phyloP scores from a whole-genome alignment of 2,329 filamentous ascomycete species.

The Aspergillus novofumigatus region DNA sequence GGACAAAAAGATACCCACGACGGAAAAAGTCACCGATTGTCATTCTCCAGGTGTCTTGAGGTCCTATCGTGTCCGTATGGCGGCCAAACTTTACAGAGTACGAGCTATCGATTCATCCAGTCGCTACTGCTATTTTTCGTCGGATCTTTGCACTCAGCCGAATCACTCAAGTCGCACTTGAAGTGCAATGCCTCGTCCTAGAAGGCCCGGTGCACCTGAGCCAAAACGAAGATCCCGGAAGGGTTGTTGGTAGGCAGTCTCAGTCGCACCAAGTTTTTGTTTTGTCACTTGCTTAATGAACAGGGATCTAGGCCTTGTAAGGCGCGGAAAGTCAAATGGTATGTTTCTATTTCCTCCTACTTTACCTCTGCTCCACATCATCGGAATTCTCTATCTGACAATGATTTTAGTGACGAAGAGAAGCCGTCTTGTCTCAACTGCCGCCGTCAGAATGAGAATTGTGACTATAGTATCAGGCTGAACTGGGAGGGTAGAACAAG shows the following conservation, averaged over 20 bases:
- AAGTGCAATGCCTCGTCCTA: conserved; percentile 58
- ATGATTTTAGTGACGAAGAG: conserved; percentile 60
- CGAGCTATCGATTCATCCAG: conserved; percentile 15
- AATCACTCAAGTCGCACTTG: conserved; percentile 9
- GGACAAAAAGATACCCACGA: conserved; percentile 27
- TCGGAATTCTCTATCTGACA: conserved; percentile 10
- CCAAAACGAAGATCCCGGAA: conserved; percentile 65
- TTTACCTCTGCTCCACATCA: neutral
- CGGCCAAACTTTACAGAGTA: conserved; percentile 17
- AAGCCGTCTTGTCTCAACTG: conserved; percentile 71
- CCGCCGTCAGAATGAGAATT: conserved; percentile 64
- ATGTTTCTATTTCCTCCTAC: conserved; percentile 16
- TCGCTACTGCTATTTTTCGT: conserved; percentile 12
- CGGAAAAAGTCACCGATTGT: conserved; percentile 20
- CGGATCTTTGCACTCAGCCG: conserved; percentile 12
- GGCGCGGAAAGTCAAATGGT: conserved; percentile 73
- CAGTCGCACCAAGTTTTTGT: neutral
- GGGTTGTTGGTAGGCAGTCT: conserved; percentile 58
- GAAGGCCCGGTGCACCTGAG: conserved; percentile 59
- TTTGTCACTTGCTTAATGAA: conserved; percentile 1
- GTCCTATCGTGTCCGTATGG: conserved; percentile 21
- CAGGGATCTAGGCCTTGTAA: conserved; percentile 64
- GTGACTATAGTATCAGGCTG: conserved; percentile 75
- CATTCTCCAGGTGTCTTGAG: conserved; percentile 7
- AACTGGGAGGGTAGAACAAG: conserved; percentile 75